Base-by-base conservation (phyloP, 805 yeast species). In the Zygotorulaspora danielsina region DNA sequence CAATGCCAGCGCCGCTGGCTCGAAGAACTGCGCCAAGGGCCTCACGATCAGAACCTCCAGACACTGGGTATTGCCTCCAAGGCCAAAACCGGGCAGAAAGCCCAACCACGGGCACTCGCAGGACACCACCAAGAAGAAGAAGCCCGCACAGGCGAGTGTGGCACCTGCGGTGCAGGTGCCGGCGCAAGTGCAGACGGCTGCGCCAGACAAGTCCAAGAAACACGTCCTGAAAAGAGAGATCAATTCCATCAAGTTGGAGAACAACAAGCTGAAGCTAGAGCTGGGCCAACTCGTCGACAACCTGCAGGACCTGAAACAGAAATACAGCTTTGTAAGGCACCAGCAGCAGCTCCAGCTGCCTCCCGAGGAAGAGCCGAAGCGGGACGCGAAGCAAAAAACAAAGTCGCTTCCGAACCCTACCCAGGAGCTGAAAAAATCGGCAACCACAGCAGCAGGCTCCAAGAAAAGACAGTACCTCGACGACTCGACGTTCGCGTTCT, bases 61-160 rank as follows among this genome's bases (percentile, higher is more conserved):
- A 54, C 79, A 78, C 54, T 86, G 93, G 89, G 88, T 82, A 6
- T 65, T 84, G 20, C 95, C 94, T 2, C 94, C 94, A 8, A 69
- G 93, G 48, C 93, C 94, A 18, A 81, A 84, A 49, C 84, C 84
- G 0, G 84, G 84, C 15, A 64, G 80, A 36, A 76, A 76, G 49
- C 79, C 79, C 6, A 44, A 39, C 17, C 42, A 39, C 34, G 19
- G 11, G 16, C 34, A 32, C 34, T 19, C 25, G 25, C 34, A 32
- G 3, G 25, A 25, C 16, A 28, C 24, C 11, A 11, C 34, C 6
- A 29, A 39, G 30, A 10, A 29, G 16, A 36, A 33, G 25, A 37
- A 33, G 21, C 40, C 19, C 24, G 29, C 43, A 18, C 27, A 28
- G 38, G 20, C 45, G 7, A 7, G 27, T n/a, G 4, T 13, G 12